These are phyloP conservation scores for Colletotrichum chlorophyti DNA, from an alignment of 2,329 filamentous ascomycete genomes.

Conservation along the genomic window DNA sequence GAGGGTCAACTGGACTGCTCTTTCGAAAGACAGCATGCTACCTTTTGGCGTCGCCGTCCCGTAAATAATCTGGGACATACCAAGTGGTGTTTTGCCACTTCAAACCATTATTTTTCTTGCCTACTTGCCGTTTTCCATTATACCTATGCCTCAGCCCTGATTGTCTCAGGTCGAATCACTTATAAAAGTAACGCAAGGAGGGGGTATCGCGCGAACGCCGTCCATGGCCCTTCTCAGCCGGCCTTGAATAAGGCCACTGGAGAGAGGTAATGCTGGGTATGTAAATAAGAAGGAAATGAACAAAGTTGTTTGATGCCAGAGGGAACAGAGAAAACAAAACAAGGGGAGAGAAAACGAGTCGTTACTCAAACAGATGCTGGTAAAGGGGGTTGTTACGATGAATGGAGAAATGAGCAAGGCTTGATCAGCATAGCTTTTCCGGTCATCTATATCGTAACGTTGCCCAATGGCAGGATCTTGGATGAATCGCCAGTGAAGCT, in stretches of 20 bases:
- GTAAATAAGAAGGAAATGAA: constrained; percentile 24
- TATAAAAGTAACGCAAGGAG: constrained; percentile 27
- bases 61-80: constrained; percentile 5
- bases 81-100: constrained; percentile 1
- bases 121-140: constrained; percentile 26
- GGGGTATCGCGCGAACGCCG: constrained; percentile 27
- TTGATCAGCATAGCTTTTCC: not conserved
- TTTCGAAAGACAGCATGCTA: constrained; percentile 1
- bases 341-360: not conserved
- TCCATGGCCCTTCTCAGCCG: constrained; percentile 1
- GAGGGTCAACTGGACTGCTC: constrained; percentile 3
- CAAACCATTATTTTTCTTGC: constrained; percentile 12
- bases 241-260: constrained; percentile 3
- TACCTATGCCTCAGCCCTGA: constrained; percentile 22
- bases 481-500: constrained; percentile 69
- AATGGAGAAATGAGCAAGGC: not conserved
- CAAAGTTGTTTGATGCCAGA: constrained; percentile 13
- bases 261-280: constrained; percentile 2
- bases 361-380: constrained; percentile 2
- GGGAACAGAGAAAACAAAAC: constrained; percentile 1
- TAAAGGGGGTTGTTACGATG: constrained; percentile 1
- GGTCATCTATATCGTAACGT: constrained; percentile 45
- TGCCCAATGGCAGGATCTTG: constrained; percentile 66
- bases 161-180: constrained; percentile 22
- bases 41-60: not conserved